Evolutionary conservation across 768 basidiomycete genomes (phyloP).

Genomic region (Tulasnella sp.): DNA sequence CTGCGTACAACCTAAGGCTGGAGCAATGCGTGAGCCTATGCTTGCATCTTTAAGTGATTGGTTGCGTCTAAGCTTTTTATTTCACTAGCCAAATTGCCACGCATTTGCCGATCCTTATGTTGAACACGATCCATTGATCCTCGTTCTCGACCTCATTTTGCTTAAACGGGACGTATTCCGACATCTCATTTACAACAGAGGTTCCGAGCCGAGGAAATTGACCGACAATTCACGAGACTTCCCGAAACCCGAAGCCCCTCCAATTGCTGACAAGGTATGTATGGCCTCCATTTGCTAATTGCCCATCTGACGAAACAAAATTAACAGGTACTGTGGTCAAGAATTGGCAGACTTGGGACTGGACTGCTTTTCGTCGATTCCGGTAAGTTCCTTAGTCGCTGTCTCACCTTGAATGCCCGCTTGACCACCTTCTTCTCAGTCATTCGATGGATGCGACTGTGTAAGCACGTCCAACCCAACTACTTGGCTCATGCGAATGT

Average conservation of each 20-base stretch:
- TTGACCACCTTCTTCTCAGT: not conserved
- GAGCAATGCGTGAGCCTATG: slow-evolving; percentile 70
- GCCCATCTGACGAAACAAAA: not conserved
- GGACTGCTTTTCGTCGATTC: not conserved
- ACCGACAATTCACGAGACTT: not conserved
- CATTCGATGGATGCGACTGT: not conserved
- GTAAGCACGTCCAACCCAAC: not conserved
- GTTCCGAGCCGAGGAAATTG: slow-evolving; percentile 53
- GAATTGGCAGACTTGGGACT: not conserved
- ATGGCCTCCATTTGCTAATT: too few relatives aligned
- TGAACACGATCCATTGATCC: slow-evolving; percentile 69
- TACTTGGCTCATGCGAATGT: not conserved
- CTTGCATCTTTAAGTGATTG: not conserved
- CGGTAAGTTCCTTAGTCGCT: not conserved
- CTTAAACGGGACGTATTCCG: slow-evolving; percentile 77
- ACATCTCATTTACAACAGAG: slow-evolving; percentile 77
- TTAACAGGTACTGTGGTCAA: not conserved
- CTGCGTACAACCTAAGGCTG: slow-evolving; percentile 69
- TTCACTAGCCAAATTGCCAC: slow-evolving; percentile 35
- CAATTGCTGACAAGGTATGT: not conserved
- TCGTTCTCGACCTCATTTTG: slow-evolving; percentile 75
- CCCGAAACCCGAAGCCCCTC: not conserved
- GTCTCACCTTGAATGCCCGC: not conserved
- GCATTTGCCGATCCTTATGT: slow-evolving; percentile 82
- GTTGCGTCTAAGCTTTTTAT: not conserved